Base-by-base conservation (phyloP, 2,329 filamentous ascomycete species). In the Ceratocystis lukuohia region DNA sequence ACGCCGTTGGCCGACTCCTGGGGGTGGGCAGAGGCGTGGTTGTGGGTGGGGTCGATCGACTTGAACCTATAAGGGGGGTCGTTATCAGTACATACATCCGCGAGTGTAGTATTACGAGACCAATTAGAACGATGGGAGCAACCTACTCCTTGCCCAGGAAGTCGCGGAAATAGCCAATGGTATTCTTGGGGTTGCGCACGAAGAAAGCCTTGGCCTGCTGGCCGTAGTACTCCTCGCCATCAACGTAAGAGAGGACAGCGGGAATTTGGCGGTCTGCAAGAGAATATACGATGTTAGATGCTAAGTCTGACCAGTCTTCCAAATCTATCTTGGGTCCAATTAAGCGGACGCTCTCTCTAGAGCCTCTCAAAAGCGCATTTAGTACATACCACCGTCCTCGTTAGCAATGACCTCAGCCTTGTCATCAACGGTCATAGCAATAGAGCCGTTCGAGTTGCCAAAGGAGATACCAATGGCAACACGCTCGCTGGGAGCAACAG, bases 391-490 rank as follows among this genome's bases (percentile, higher is more conserved):
- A 82, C 94, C 94, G 75, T 97, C 94, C 80, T 97, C 94, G 79
- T 99, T 97, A 74, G 94, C 94, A 79, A 99, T 97, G 70, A 99
- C 93, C 76, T 96, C 91, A 70, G 91, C 88, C 81, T 95, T 96
- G 77, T 95, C 93, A 74, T 97, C 93, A 69, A 87, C 84, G 61
- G 92, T 96, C 76, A 87, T 91, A 72, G 93, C 93, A 78, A 99
- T 96, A 69, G 91, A 96, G 80, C 91, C 95, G 86, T 96, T 96
- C 69, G 91, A 92, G 81, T 97, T 99, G 79, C 94, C 94, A 81
- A 97, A 96, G 71, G 92, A 89, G 75, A 99, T 91, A 76, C 94
- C 94, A 78, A 99, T 97, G 75, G 88, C 90, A 73, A 82, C 80
- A 72, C 84, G 81, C 71, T 86, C 80, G 71, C 77, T 78, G 64